Percentiles rank a stretch among this genome's conserved stretches.
These are phyloP conservation scores for Talaromyces stipitatus DNA, from an alignment of 495 filamentous ascomycete genomes.

Conservation along the genomic window DNA sequence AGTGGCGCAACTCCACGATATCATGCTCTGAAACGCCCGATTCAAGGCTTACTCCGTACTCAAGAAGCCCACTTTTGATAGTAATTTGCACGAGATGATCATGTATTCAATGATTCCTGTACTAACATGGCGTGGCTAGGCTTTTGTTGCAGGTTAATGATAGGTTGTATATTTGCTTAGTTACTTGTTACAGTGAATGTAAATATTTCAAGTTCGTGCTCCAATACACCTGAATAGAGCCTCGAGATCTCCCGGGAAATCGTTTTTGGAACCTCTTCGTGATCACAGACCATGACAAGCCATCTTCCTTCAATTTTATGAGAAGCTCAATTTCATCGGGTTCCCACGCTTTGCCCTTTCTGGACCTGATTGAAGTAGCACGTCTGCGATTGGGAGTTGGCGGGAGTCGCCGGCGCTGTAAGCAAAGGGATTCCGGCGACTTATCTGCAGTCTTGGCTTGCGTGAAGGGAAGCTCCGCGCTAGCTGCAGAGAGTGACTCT, in stretches of 20 bases:
- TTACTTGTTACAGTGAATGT: no score
- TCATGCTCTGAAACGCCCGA: no score
- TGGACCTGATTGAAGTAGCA: not conserved
- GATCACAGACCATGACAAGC: not conserved
- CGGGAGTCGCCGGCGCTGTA: not conserved
- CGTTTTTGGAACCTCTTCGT: not conserved
- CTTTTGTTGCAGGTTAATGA: no score
- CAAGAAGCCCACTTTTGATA: no score
- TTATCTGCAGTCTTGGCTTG: not conserved
- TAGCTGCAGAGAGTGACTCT: not conserved
- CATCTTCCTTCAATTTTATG: not conserved
- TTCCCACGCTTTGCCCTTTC: not conserved
- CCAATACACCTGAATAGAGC: not conserved
- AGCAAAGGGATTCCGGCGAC: not conserved
- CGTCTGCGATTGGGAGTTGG: not conserved
- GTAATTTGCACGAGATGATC: no score
- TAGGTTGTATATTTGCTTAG: no score
- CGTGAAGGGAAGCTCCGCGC: not conserved
- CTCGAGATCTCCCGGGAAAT: not conserved
- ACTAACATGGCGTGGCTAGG: no score
- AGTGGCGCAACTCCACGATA: no score
- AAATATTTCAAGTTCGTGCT: conserved; percentile 2
- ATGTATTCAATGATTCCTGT: no score
- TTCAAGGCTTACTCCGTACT: no score
- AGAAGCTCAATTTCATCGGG: conserved; percentile 2